These are phyloP conservation scores for Cryphonectria japonica DNA, from an alignment of 2,329 filamentous ascomycete species.

Conservation along the genomic window DNA sequence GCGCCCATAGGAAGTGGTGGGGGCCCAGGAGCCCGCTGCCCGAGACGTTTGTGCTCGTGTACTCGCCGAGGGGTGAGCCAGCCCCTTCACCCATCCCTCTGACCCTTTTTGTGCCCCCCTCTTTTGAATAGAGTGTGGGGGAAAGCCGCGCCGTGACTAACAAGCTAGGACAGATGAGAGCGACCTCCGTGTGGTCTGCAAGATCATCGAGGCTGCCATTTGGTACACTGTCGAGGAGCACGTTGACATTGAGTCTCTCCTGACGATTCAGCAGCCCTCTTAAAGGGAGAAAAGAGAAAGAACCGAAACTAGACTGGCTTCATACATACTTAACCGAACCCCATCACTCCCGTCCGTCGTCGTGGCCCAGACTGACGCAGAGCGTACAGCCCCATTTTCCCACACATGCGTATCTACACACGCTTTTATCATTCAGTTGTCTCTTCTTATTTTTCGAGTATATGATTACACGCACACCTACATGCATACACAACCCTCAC, in stretches of 20 bases:
- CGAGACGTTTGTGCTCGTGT: slow-evolving; percentile 77
- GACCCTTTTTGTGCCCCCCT: background rate
- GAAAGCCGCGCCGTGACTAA: slow-evolving; percentile 16
- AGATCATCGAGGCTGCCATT: slow-evolving; percentile 73
- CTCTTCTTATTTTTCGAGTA: background rate
- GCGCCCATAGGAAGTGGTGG: slow-evolving; percentile 8
- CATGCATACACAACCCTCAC: background rate
- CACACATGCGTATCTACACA: background rate
- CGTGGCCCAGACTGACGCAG: slow-evolving; percentile 23
- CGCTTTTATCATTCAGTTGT: background rate
- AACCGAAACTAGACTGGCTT: background rate
- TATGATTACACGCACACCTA: background rate
- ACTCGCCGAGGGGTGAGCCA: slow-evolving; percentile 67
- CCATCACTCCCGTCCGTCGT: background rate
- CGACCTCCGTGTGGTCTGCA: slow-evolving; percentile 69
- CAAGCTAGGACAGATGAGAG: slow-evolving; percentile 51
- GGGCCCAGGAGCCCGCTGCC: slow-evolving; percentile 65
- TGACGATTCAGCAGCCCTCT: slow-evolving; percentile 15
- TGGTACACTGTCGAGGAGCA: slow-evolving; percentile 59
- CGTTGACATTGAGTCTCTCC: slow-evolving; percentile 26
- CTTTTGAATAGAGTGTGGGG: no score
- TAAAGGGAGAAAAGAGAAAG: background rate
- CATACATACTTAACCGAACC: slow-evolving; percentile 8
- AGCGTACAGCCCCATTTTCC: slow-evolving; percentile 16
- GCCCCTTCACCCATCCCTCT: no score